Conservation (phyloP, 306 rosid genomes). For the Ormosia emarginata region DNA sequence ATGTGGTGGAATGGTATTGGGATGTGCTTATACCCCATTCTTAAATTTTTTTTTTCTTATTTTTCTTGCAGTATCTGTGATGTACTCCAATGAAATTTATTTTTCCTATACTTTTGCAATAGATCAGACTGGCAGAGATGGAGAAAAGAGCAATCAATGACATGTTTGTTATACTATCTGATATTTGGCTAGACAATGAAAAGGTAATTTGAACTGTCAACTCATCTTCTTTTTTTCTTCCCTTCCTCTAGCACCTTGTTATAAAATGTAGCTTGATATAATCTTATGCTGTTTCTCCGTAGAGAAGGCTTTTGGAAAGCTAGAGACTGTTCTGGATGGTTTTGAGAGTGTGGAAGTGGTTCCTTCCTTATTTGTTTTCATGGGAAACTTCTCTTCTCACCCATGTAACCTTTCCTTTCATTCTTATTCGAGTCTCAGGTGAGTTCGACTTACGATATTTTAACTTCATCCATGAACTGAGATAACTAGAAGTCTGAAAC, state of each 20-base stretch:
- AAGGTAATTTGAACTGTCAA: conserved; percentile 49
- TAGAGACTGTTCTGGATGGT: conserved; percentile 62
- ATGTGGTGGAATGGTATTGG: too few species aligned
- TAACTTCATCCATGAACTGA: conserved; percentile 1
- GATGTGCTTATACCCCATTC: too few species aligned
- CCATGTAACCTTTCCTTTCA: conserved; percentile 83
- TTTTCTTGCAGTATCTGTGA: neutral
- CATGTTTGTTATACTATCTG: conserved; percentile 83
- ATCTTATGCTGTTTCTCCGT: conserved; percentile 43
- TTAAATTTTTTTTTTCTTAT: too few species aligned
- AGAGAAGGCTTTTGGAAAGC: conserved; percentile 80
- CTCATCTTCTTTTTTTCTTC: neutral
- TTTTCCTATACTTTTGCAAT: conserved; percentile 41
- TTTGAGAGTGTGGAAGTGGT: conserved; percentile 77
- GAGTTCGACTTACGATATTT: conserved; percentile 11
- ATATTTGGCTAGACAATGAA: conserved; percentile 87
- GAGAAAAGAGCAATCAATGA: conserved; percentile 75
- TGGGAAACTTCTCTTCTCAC: conserved; percentile 87
- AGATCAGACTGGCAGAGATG: conserved; percentile 76
- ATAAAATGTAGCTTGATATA: conserved; percentile 10
- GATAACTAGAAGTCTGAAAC: conserved; percentile 4
- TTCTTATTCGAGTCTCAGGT: conserved; percentile 75
- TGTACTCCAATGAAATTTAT: neutral
- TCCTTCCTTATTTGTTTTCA: conserved; percentile 85
- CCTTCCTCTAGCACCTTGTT: neutral